Conservation (phyloP, 345 rosid species). For the Capsella bursapastoris region DNA sequence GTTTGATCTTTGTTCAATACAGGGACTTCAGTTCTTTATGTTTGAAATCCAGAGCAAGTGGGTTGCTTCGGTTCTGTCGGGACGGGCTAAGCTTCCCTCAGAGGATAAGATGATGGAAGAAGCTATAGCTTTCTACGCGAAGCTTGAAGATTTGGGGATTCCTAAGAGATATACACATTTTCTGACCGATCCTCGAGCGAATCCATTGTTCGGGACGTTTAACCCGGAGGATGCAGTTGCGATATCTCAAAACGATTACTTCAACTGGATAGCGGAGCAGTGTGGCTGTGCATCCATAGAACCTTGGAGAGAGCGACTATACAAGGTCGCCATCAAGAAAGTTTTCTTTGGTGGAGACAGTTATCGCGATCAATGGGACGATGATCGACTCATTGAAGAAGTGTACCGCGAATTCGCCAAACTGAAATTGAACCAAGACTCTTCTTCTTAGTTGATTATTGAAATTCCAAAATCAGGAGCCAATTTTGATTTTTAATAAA, state of each 20-base stretch:
- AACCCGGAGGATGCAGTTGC: not conserved
- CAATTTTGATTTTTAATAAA: too few relatives aligned
- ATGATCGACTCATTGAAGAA: not conserved
- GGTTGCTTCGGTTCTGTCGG: conserved; percentile 18
- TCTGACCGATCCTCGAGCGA: not conserved
- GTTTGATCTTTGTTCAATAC: not conserved
- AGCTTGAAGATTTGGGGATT: conserved; percentile 46
- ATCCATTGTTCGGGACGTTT: not conserved
- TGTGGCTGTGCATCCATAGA: conserved; percentile 42
- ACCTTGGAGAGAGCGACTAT: conserved; percentile 51
- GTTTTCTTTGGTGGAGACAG: not conserved
- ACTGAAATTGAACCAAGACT: not conserved
- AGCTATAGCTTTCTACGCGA: conserved; percentile 48
- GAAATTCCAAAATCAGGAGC: too few relatives aligned
- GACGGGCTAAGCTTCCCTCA: conserved; percentile 8
- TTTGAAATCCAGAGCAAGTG: conserved; percentile 29
- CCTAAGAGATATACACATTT: conserved; percentile 19
- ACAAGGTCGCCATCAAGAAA: not conserved
- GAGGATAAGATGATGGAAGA: conserved; percentile 40
- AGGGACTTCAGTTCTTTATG: conserved; percentile 11
- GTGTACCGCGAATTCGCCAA: not conserved
- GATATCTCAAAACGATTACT: not conserved
- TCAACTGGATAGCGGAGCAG: conserved; percentile 57
- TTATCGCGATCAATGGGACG: conserved; percentile 16
- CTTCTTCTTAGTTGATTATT: not conserved